Evolutionary conservation across 2,329 filamentous ascomycete genomes (phyloP).

Genomic region (Pyrenophora seminiperda): DNA sequence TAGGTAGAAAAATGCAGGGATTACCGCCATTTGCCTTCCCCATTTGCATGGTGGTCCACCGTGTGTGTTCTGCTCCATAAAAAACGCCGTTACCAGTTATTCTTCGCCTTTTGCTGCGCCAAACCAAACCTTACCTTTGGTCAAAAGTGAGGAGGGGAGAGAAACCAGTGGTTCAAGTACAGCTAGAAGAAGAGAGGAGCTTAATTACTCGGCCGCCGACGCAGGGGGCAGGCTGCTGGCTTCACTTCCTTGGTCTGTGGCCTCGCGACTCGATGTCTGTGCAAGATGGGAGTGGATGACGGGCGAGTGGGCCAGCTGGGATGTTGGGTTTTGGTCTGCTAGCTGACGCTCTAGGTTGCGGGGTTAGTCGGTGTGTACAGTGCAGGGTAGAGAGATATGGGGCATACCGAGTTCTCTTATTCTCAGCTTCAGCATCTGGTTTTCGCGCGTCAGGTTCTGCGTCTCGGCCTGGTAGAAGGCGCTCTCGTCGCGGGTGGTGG

Average conservation of each 20-base stretch:
- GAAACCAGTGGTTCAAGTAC: too few relatives aligned
- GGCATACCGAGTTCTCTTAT: constrained; percentile 71
- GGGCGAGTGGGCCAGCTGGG: constrained; percentile 40
- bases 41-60: too few relatives aligned
- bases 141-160: not conserved
- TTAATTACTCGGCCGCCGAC: constrained; percentile 3
- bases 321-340: constrained; percentile 38
- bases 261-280: constrained; percentile 25
- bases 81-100: too few relatives aligned
- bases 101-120: too few relatives aligned
- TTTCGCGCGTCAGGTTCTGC: constrained; percentile 76
- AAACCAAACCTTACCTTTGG: too few relatives aligned
- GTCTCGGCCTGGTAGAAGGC: constrained; percentile 84
- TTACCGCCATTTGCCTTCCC: too few relatives aligned
- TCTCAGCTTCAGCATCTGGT: constrained; percentile 78
- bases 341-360: constrained; percentile 44
- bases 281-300: constrained; percentile 35
- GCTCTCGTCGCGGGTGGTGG: constrained; percentile 65
- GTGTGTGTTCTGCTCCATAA: too few relatives aligned
- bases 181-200: not conserved
- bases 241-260: constrained; percentile 8
- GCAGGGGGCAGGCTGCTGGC: constrained; percentile 1
- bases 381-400: not conserved
- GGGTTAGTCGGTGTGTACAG: constrained; percentile 3
- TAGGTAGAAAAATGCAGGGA: too few relatives aligned